Base-by-base conservation (phyloP, 139 green algal species). In the Coelastrella sp. region DNA sequence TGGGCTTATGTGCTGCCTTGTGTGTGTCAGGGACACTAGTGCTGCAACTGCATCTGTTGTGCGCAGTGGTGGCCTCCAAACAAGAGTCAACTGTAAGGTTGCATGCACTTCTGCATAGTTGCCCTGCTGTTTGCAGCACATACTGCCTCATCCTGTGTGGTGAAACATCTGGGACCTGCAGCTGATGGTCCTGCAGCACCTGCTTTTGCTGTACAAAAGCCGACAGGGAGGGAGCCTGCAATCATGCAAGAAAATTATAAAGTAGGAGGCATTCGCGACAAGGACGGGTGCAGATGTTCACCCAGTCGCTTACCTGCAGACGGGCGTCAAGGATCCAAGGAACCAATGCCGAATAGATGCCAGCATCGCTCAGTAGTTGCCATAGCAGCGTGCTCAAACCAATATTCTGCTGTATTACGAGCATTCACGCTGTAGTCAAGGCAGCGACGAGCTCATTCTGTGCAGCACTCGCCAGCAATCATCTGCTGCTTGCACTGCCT, bases 291-390 rank as follows among this genome's bases (percentile, higher is more conserved):
- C 72, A 41, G 41, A 30, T 34, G 63, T 27, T 37, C 19, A 4
- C 13, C n/a, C 13, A 27, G 25, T 63, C 9, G 30, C 37, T 45
- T 25, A 73, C 77, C 60, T 85, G 62, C 13, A 30, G 63, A 21
- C 13, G 15, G 19, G n/a, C 30, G 41, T 82, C 75, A 45, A 82
- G 51, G 32, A 76, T 38, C 79, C 79, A 85, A 6, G 79, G 79
- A 25, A 85, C 79, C 62, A 85, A 50, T 3, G 79, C 79, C 32
- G 79, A 85, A 21, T 85, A 85, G 23, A 66, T 17, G 5, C 62
- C 23, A 17, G 40, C 62, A 19, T 85, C 79, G 41, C 50, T 74
- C 15, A 85, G n/a, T 11, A 63, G 62, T 48, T 60, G 40, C 30
- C 30, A 66, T 35, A 85, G 63, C 21, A 85, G 40, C 27, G n/a